Evolutionary conservation across 768 basidiomycete species (phyloP).

Genomic region (Kwoniella sp.): DNA sequence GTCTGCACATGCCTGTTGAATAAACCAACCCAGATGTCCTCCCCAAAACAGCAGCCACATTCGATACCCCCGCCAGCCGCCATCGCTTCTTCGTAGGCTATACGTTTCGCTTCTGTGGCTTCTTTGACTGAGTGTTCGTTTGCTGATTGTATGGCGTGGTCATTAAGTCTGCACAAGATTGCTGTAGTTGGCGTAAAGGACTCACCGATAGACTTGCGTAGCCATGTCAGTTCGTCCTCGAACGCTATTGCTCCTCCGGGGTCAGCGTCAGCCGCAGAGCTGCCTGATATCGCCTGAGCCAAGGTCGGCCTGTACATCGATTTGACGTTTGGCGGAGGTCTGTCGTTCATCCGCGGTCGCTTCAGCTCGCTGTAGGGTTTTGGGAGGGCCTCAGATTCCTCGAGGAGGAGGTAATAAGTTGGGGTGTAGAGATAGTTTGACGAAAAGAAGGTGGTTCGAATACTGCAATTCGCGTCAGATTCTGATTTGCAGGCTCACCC

Average conservation of each 20-base stretch:
- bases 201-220: constrained; percentile 17
- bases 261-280: neutral
- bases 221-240: constrained; percentile 35
- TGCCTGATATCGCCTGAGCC: neutral
- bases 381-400: constrained; percentile 47
- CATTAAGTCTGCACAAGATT: neutral
- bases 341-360: too few relatives aligned
- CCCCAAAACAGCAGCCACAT: constrained; percentile 80
- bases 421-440: constrained; percentile 63
- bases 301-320: too few relatives aligned
- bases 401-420: constrained; percentile 57
- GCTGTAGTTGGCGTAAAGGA: neutral
- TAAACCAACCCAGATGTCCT: constrained; percentile 66
- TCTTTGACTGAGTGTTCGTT: constrained; percentile 29
- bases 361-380: constrained; percentile 32
- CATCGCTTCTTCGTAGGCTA: constrained; percentile 56
- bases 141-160: neutral
- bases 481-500: neutral
- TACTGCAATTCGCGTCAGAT: constrained; percentile 49
- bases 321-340: too few relatives aligned
- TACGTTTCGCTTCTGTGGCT: constrained; percentile 44
- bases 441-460: constrained; percentile 54
- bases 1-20: neutral
- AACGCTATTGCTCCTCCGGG: constrained; percentile 41
- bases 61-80: constrained; percentile 61